phyloP scores from a whole-genome alignment of 192 early-diverging fungal species.

The Obelidium mucronatum region DNA sequence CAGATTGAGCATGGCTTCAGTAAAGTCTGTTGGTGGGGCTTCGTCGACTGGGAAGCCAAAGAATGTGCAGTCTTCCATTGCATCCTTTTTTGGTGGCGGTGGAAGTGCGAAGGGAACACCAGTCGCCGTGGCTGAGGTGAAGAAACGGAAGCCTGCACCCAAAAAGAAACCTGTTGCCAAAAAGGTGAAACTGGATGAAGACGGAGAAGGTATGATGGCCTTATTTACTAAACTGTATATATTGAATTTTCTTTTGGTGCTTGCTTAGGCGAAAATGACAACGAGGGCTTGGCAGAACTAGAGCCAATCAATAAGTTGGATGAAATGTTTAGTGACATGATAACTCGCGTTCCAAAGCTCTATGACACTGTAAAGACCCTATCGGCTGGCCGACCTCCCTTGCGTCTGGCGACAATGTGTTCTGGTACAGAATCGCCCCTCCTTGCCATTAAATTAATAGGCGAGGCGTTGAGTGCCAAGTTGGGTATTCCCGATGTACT shows the following conservation, averaged over 20 bases:
- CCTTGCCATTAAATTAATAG: conserved; percentile 46
- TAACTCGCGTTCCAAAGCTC: conserved; percentile 30
- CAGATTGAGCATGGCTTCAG: not conserved
- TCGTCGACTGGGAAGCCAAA: too few relatives aligned
- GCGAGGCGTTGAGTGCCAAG: conserved; percentile 33
- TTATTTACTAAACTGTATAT: not conserved
- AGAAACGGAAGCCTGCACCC: conserved; percentile 1
- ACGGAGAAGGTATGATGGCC: conserved; percentile 12
- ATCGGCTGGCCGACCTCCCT: conserved; percentile 31
- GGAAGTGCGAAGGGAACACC: not conserved
- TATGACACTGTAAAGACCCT: conserved; percentile 35
- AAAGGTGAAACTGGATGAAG: conserved; percentile 26
- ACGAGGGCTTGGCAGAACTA: conserved; percentile 24
- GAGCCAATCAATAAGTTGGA: conserved; percentile 46
- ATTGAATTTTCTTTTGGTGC: not conserved
- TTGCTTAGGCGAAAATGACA: not conserved
- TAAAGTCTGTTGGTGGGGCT: not conserved
- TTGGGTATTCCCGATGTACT: conserved; percentile 33
- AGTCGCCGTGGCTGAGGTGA: not conserved
- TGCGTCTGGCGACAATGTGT: conserved; percentile 59
- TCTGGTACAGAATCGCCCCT: conserved; percentile 57
- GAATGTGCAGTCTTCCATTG: conserved; percentile 10
- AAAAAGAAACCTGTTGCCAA: conserved; percentile 11
- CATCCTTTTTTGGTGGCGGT: conserved; percentile 27
- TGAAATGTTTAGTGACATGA: conserved; percentile 53